Evolutionary conservation across 345 rosid genomes (phyloP), one percentile per base, ranked within the genome.

Genomic region (Lepidium sativum): DNA sequence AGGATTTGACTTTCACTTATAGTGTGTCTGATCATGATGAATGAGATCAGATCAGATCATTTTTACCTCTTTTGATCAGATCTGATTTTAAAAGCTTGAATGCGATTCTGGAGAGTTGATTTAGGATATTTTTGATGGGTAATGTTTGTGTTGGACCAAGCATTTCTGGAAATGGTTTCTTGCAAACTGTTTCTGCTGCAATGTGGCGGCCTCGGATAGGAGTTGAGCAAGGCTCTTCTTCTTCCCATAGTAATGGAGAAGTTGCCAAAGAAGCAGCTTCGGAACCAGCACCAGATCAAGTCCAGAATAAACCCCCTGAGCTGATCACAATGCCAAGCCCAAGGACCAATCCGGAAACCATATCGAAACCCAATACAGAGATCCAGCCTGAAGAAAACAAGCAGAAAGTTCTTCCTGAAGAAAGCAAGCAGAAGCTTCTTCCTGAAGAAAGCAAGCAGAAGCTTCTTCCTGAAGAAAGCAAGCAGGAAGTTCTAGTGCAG

Each of bases 141-240:
- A 90, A 90, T 66, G 82, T 82, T 54, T 90, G 95, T 59, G 83
- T 86, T 20, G 97, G 97, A 66, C 97, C 95, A 57, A 81, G 72
- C 73, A 61, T 85, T 55, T 69, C 86, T 69, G 75, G 76, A 35
- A 90, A 84, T 75, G 72, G 92, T 45, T 82, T 90, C 72, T 67
- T 90, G 47, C 92, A 90, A 75, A 80, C 89, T 16, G 84, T 90
- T 68, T 78, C 92, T 0, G 88, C 92, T 33, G 91, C 88, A 51
- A 66, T 90, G 72, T 90, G 95, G 92, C 72, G 85, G 27, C 76
- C 88, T 25, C 63, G 88, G 69, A 63, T 79, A 4, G 80, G 84
- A 1, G 86, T 68, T 61, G 95, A 79, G 27, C 75, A 62, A 63
- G 51, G 54, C 54, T 68, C 37, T 58, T 41, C 84, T 1, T 68